Percentiles rank a stretch among this genome's conserved stretches.
Conservation (phyloP, 2,329 filamentous ascomycete genomes). For the Clonostachys chloroleuca region DNA sequence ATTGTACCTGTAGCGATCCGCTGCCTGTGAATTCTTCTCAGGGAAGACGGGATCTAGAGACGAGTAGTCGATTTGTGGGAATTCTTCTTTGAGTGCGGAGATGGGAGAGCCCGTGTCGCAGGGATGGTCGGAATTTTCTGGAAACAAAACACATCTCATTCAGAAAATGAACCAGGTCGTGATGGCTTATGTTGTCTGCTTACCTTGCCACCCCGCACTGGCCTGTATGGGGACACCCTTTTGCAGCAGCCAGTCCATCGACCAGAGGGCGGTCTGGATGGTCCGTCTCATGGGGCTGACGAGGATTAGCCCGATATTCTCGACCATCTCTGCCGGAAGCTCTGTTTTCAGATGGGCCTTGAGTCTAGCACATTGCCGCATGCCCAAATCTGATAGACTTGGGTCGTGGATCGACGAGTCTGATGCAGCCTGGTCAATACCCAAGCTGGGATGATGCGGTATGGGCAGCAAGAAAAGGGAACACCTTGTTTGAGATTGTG, state of each 20-base stretch:
- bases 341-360: slow-evolving; percentile 27
- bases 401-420: slow-evolving; percentile 46
- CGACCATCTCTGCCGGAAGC: slow-evolving; percentile 30
- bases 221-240: slow-evolving; percentile 48
- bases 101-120: slow-evolving; percentile 58
- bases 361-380: slow-evolving; percentile 33
- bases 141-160: no score
- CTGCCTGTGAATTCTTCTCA: slow-evolving; percentile 50
- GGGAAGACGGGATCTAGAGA: slow-evolving; percentile 57
- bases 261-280: slow-evolving; percentile 56
- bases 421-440: neutral
- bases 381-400: slow-evolving; percentile 39
- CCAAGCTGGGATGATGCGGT: no score
- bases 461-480: no score
- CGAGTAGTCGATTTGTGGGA: slow-evolving; percentile 53
- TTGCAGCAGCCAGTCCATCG: slow-evolving; percentile 53
- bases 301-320: slow-evolving; percentile 35
- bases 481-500: slow-evolving; percentile 41
- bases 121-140: slow-evolving; percentile 49
- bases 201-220: slow-evolving; percentile 62
- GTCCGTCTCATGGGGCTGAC: slow-evolving; percentile 63
- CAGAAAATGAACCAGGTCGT: no score
- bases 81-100: slow-evolving; percentile 35
- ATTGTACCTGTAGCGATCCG: slow-evolving; percentile 47
- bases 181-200: neutral